phyloP scores from a whole-genome alignment of 2,329 filamentous ascomycete genomes.

The Rasamsonia emersonii region DNA sequence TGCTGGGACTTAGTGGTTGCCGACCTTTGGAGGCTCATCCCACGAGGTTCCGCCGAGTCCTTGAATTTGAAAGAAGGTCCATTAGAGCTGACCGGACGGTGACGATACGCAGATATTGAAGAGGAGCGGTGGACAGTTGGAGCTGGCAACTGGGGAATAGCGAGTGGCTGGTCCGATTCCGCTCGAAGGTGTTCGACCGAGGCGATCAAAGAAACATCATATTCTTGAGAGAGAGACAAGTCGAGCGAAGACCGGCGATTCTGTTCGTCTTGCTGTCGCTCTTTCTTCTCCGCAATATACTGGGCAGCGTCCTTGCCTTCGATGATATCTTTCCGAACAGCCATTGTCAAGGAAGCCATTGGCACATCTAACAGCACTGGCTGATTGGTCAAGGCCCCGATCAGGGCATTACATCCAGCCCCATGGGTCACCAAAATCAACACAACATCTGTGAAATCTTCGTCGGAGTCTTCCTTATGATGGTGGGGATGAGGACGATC shows the following conservation, averaged over 20 bases:
- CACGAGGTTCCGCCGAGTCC: conserved; percentile 3
- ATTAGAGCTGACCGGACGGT: conserved; percentile 15
- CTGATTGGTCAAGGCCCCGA: conserved; percentile 83
- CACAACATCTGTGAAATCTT: conserved; percentile 56
- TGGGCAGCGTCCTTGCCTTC: conserved; percentile 7
- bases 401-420: conserved; percentile 89
- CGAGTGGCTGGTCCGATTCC: conserved; percentile 28
- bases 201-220: conserved; percentile 51
- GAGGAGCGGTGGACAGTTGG: conserved; percentile 14
- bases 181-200: conserved; percentile 54
- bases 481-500: conserved; percentile 33
- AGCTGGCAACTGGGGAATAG: conserved; percentile 15
- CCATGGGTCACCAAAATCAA: conserved; percentile 87
- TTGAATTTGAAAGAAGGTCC: conserved; percentile 19
- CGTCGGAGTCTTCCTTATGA: conserved; percentile 43
- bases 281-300: conserved; percentile 4
- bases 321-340: conserved; percentile 48
- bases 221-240: conserved; percentile 40
- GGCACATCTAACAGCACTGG: conserved; percentile 85
- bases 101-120: conserved; percentile 22
- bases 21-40: conserved; percentile 6
- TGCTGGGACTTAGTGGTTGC: conserved; percentile 10
- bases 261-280: conserved; percentile 6
- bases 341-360: conserved; percentile 87
- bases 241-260: conserved; percentile 15